Evolutionary conservation across 2,329 filamentous ascomycete species (phyloP), one percentile per base, ranked within the genome.

Genomic region (Chlorencoelia australis): DNA sequence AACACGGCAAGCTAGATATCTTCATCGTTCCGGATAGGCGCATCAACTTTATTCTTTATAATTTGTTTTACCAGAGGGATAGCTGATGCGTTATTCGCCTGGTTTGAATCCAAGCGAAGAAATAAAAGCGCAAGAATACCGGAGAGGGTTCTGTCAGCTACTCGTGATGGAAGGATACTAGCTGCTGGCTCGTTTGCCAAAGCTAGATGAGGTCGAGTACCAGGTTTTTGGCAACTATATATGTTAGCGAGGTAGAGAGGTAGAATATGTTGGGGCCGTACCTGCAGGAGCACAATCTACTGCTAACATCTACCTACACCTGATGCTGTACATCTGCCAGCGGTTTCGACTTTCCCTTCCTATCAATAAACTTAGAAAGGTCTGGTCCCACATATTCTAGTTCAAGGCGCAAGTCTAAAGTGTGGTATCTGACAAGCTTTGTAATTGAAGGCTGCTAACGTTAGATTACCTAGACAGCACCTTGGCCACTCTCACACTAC

Each of bases 1-100:
- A 47, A 45, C 35, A 47, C 37, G 2, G 28, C 19, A 41, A 7
- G 26, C 39, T 34, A 46, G 37, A 44, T 42, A 33, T 46, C 32
- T 29, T 30, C 40, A 34, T 47, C 32, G 41, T 44, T 47, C 35
- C 11, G 40, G 27, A 36, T 42, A 14, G 24, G 33, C 31, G 27
- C n/a, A 34, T 35, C 41, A 36, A 38, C 33, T 31, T 40, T 31
- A 37, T 44, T 37, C 35, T 33, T 39, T 8, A 47, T 25, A 41
- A 44, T 39, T n/a, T 31, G 39, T 25, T 43, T 19, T 31, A 47
- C 38, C 16, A 47, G 25, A 37, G 43, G 41, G 24, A 43, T 42
- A 37, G 37, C 27, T 43, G 22, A 37, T 34, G 30, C 27, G 16
- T 39, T 40, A 31, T 44, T 35, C 26, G 42, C n/a, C 31, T 42